phyloP scores from a whole-genome alignment of 2,329 filamentous ascomycete genomes.

The Mollisiaceae sp. region DNA sequence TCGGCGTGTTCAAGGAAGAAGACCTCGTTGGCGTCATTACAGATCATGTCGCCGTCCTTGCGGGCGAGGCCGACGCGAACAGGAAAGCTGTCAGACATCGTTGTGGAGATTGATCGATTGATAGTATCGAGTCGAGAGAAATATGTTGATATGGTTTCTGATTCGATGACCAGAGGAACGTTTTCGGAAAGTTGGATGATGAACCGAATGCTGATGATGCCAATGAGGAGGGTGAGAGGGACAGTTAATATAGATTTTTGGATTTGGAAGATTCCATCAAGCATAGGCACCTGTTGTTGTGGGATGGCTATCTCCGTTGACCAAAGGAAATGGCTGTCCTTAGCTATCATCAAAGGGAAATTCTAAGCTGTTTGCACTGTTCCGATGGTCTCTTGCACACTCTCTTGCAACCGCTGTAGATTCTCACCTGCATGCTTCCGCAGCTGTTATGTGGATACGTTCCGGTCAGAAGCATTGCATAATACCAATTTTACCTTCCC shows the following conservation, averaged over 20 bases:
- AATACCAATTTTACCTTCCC: no score
- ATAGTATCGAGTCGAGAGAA: neutral
- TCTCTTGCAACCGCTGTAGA: no score
- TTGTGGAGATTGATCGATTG: neutral
- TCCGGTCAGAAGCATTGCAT: no score
- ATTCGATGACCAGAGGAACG: neutral
- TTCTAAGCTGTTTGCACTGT: neutral
- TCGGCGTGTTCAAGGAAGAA: neutral
- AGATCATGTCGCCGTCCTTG: slow-evolving; percentile 7
- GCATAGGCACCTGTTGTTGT: neutral
- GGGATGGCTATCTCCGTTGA: neutral
- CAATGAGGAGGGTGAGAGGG: neutral
- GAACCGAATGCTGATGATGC: slow-evolving; percentile 6
- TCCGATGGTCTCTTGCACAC: neutral
- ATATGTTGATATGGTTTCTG: neutral
- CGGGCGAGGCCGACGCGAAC: neutral
- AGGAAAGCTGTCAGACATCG: neutral
- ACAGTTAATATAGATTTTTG: slow-evolving; percentile 3
- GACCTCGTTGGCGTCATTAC: slow-evolving; percentile 15
- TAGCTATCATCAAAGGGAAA: neutral
- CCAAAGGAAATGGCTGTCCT: neutral
- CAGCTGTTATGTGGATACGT: no score
- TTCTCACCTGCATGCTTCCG: neutral
- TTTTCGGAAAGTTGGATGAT: slow-evolving; percentile 1
- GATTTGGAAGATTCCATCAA: neutral